Evolutionary conservation across 169 alveolate genomes (phyloP).

Genomic region (Pseudocohnilembus persalinus): DNA sequence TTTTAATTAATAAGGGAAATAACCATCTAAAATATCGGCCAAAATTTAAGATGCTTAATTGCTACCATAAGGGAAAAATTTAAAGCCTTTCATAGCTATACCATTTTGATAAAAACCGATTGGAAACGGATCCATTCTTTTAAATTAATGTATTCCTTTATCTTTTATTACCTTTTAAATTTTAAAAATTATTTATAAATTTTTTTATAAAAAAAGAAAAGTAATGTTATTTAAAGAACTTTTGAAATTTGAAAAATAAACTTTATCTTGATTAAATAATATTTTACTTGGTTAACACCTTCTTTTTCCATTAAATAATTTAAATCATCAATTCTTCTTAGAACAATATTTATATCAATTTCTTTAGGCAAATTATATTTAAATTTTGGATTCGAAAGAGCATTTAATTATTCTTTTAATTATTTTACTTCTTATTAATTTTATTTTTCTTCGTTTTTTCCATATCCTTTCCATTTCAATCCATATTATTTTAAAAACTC

Average conservation of each 20-base stretch:
- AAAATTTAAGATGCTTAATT: constrained; percentile 6
- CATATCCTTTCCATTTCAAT: constrained; percentile 39
- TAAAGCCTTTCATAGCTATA: constrained; percentile 13
- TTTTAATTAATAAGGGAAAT: constrained; percentile 47
- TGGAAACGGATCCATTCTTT: constrained; percentile 41
- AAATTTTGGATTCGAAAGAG: constrained; percentile 32
- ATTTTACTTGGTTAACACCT: neutral
- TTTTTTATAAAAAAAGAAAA: too few relatives aligned
- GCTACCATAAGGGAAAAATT: constrained; percentile 14
- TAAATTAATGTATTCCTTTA: constrained; percentile 40
- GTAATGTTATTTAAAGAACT: too few relatives aligned
- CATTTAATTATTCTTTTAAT: constrained; percentile 25
- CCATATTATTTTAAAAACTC: constrained; percentile 41
- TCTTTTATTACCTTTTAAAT: constrained; percentile 35
- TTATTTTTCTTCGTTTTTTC: neutral
- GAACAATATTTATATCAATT: constrained; percentile 36
- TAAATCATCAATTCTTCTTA: constrained; percentile 33
- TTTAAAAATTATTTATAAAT: too few relatives aligned
- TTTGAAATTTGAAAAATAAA: too few relatives aligned
- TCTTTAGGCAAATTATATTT: constrained; percentile 37
- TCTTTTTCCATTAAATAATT: constrained; percentile 37
- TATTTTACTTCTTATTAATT: constrained; percentile 12
- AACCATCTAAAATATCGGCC: constrained; percentile 38
- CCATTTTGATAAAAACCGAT: constrained; percentile 26
- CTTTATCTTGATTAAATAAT: too few relatives aligned